Percentiles rank a stretch among this genome's conserved stretches.
phyloP scores from a whole-genome alignment of 345 rosid genomes.

The Pugionium cornutum region DNA sequence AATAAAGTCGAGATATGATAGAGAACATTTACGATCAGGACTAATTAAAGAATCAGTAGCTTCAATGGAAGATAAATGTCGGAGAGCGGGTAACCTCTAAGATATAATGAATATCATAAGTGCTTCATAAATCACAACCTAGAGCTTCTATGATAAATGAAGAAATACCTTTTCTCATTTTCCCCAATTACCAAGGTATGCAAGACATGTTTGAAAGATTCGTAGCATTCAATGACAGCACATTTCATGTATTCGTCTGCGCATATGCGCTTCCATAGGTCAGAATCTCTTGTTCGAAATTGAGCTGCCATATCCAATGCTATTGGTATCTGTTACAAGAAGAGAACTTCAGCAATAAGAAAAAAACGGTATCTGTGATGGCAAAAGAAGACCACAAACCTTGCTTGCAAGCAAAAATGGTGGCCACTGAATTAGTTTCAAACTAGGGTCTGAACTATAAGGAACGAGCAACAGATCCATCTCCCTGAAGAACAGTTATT shows the following conservation, averaged over 20 bases:
- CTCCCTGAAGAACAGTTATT: slow-evolving; percentile 61
- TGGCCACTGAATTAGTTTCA: slow-evolving; percentile 96
- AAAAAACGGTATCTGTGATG: slow-evolving; percentile 12
- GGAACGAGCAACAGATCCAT: slow-evolving; percentile 97
- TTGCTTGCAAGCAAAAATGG: slow-evolving; percentile 97
- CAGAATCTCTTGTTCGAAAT: slow-evolving; percentile 73
- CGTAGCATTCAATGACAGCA: slow-evolving; percentile 96
- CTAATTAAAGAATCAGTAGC: slow-evolving; percentile 2
- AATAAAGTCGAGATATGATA: slow-evolving; percentile 5
- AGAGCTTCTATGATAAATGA: slow-evolving; percentile 1
- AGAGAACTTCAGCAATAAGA: slow-evolving; percentile 23
- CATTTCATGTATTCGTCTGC: slow-evolving; percentile 98
- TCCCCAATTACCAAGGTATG: slow-evolving; percentile 83
- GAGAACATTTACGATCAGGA: slow-evolving; percentile 17
- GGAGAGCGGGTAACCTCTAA: background rate
- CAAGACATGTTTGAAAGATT: slow-evolving; percentile 80
- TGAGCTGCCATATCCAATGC: slow-evolving; percentile 97
- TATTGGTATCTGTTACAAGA: slow-evolving; percentile 70
- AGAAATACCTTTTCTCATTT: slow-evolving; percentile 81
- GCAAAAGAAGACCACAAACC: slow-evolving; percentile 50
- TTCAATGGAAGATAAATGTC: slow-evolving; percentile 3
- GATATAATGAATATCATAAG: background rate
- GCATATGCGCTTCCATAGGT: slow-evolving; percentile 94
- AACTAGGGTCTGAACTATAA: slow-evolving; percentile 86
- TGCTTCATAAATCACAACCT: background rate